phyloP scores from a whole-genome alignment of 2,329 filamentous ascomycete species.

The Paraconiothyrium sp. region DNA sequence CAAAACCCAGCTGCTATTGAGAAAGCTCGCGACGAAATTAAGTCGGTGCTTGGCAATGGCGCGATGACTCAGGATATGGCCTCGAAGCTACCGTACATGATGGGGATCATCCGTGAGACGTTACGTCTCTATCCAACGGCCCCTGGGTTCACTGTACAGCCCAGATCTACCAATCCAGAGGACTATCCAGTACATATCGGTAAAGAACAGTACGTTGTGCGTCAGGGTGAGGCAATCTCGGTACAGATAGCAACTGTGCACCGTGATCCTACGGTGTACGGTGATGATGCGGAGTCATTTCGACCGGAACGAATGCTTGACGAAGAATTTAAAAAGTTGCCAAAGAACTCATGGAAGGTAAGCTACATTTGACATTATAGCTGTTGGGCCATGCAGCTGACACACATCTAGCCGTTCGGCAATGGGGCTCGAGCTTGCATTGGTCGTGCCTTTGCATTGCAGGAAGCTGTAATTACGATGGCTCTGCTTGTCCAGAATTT shows the following conservation, averaged over 20 bases:
- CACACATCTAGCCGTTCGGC: conserved; percentile 65
- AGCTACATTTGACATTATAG: neutral
- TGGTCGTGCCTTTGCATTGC: conserved; percentile 77
- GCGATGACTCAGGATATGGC: conserved; percentile 58
- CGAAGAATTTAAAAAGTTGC: conserved; percentile 25
- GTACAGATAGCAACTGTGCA: conserved; percentile 20
- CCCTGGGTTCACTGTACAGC: neutral
- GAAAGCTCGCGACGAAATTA: conserved; percentile 61
- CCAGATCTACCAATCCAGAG: neutral
- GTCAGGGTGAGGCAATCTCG: conserved; percentile 26
- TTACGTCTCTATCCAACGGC: neutral
- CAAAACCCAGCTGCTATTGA: conserved; percentile 41
- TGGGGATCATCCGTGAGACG: conserved; percentile 8
- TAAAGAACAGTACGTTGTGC: conserved; percentile 44
- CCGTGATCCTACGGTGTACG: conserved; percentile 27
- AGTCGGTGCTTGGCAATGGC: conserved; percentile 57
- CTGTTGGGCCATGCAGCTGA: neutral
- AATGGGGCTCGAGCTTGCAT: conserved; percentile 77
- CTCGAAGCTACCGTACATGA: conserved; percentile 59
- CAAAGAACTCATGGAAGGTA: conserved; percentile 25
- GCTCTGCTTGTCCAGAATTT: conserved; percentile 72
- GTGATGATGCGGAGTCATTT: conserved; percentile 28
- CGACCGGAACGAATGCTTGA: conserved; percentile 33
- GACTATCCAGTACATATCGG: conserved; percentile 33
- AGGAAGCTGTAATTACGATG: conserved; percentile 61